Base-by-base conservation (phyloP, 2,329 filamentous ascomycete genomes). In the Cordyceps cateniannulata region DNA sequence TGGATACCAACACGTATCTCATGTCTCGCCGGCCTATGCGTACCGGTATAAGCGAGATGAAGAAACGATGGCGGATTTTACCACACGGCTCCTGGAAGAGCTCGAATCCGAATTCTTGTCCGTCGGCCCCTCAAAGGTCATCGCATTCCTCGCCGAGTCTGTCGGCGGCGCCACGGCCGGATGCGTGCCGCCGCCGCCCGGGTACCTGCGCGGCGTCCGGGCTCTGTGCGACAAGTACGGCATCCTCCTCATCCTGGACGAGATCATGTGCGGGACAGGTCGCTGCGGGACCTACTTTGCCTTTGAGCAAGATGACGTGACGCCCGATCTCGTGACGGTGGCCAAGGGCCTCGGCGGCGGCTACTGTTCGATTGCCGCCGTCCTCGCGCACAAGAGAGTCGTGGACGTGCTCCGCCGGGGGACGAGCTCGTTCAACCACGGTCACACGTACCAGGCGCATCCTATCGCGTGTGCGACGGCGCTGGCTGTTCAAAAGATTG, bases 231-330 rank as follows among this genome's bases (percentile, higher is more conserved):
- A 81, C 24, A 78, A 78, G 59, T 73, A 86, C 61, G 81, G 80
- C 2, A 79, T 81, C 0, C 74, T 87, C 2, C 73, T 86, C 5
- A 76, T 84, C n/a, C 63, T 84, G 0, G 82, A 85, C 60, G 80
- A 85, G 69, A 80, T 91, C 62, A 91, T 91, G 87, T 87, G 81
- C 54, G 86, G 86, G 10, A 83, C 84, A 72, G 86, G 86, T 3
- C 79, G 86, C 3, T 81, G 78, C 29, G 63, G 62, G 6, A 62
- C 81, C 1, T 85, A 87, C 65, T 75, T 86, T 53, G 80, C 81
- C 1, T 66, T 64, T 52, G 61, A 64, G 52, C 62, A 62, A 2
- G 77, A 75, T 32, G 64, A 57, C 12, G 60, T 67, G 6, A 50
- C 60, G 1, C 85, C 85, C 0, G 84, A 87, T 66, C 76, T 87